phyloP scores from a whole-genome alignment of 2,329 filamentous ascomycete genomes.

The Sclerotinia glacialis region DNA sequence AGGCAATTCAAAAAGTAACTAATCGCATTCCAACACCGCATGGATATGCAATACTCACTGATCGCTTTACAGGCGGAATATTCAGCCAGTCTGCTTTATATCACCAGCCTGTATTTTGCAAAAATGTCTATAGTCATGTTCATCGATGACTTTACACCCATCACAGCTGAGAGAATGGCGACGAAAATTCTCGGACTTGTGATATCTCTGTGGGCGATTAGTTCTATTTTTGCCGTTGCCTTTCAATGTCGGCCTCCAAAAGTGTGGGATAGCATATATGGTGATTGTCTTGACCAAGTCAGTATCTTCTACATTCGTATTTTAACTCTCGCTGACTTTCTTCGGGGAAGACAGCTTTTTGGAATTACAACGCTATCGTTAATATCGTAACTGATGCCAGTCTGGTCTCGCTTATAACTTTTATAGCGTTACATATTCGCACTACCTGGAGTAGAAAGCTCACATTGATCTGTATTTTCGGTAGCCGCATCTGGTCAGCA shows the following conservation, averaged over 20 bases:
- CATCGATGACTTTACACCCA: background rate
- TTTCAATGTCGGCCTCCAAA: conserved; percentile 17
- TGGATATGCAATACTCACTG: background rate
- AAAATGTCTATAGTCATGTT: conserved; percentile 13
- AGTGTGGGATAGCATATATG: conserved; percentile 15
- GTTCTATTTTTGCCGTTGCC: background rate
- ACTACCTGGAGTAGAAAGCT: conserved; percentile 3
- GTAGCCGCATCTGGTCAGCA: conserved; percentile 21
- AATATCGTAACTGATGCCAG: conserved; percentile 20
- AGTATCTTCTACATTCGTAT: background rate
- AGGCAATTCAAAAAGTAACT: conserved; percentile 13
- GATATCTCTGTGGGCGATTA: conserved; percentile 20
- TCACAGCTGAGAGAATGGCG: background rate
- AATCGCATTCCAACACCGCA: background rate
- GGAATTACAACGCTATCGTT: conserved; percentile 7
- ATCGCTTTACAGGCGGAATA: conserved; percentile 1
- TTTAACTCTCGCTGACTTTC: background rate
- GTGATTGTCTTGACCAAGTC: conserved; percentile 18
- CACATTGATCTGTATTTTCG: conserved; percentile 17
- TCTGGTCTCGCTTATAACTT: conserved; percentile 7
- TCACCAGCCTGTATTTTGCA: conserved; percentile 13
- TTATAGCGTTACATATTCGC: conserved; percentile 19
- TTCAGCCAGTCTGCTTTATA: background rate
- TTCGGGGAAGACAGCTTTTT: conserved; percentile 12
- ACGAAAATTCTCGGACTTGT: background rate